Conservation (phyloP, 2,329 filamentous ascomycete species). For the Bisporella sp. region DNA sequence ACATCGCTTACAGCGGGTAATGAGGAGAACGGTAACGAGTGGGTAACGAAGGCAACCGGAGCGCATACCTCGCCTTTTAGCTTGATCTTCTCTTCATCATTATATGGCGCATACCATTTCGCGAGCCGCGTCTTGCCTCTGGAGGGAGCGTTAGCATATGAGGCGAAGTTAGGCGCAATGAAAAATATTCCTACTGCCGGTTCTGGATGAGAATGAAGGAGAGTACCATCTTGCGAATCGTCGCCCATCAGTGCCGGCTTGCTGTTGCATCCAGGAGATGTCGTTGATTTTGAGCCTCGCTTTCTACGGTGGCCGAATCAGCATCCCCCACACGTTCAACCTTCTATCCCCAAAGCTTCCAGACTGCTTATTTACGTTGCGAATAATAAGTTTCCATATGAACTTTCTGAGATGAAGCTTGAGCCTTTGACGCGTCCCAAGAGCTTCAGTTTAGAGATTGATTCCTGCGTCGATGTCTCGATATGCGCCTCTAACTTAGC, state of each 20-base stretch:
- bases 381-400: too few species aligned
- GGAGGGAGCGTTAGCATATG: conserved; percentile 7
- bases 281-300: too few species aligned
- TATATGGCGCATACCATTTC: conserved; percentile 99
- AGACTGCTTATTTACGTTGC: too few species aligned
- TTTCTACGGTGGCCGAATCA: too few species aligned
- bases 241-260: background rate
- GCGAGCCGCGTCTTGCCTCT: conserved; percentile 97
- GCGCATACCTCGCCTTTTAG: conserved; percentile 82
- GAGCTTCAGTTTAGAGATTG: too few species aligned
- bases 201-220: conserved; percentile 90
- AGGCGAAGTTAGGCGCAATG: background rate
- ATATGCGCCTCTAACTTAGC: too few species aligned
- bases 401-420: too few species aligned
- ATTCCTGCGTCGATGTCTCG: too few species aligned
- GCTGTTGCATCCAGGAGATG: too few species aligned
- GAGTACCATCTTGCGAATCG: conserved; percentile 43
- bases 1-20: background rate
- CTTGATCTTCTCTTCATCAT: conserved; percentile 98
- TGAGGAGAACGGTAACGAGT: conserved; percentile 1
- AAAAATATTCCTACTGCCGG: conserved; percentile 55
- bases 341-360: too few species aligned
- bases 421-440: too few species aligned
- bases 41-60: background rate
- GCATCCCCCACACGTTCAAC: too few species aligned